Conservation (phyloP, 2,329 filamentous ascomycete genomes). For the Pyricularia grisea region DNA sequence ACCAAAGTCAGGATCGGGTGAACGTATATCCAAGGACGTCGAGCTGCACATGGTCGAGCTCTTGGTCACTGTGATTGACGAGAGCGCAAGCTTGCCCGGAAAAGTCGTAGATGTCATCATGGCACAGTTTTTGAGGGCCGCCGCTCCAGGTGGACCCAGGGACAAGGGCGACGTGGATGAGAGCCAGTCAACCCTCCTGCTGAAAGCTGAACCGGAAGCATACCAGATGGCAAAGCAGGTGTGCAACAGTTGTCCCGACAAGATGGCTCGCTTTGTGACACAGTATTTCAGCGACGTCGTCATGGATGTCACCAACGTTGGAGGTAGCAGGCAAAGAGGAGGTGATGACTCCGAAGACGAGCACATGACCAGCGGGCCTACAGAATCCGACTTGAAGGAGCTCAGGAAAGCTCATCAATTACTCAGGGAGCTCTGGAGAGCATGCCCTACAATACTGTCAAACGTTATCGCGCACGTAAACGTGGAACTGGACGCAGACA, state of each 20-base stretch:
- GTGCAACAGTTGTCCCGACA: slow-evolving; percentile 80
- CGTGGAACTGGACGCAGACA: slow-evolving; percentile 84
- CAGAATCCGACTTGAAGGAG: slow-evolving; percentile 78
- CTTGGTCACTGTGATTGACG: slow-evolving; percentile 77
- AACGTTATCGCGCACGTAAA: slow-evolving; percentile 94
- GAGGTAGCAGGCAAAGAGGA: slow-evolving; percentile 41
- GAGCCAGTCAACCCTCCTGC: slow-evolving; percentile 72
- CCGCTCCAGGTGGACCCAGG: slow-evolving; percentile 58
- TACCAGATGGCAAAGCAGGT: slow-evolving; percentile 96
- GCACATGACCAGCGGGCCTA: slow-evolving; percentile 49
- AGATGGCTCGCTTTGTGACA: slow-evolving; percentile 89
- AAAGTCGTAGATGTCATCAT: slow-evolving; percentile 88
- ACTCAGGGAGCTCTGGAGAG: slow-evolving; percentile 87
- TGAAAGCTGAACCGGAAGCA: slow-evolving; percentile 81
- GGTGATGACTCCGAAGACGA: slow-evolving; percentile 57
- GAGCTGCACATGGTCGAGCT: slow-evolving; percentile 87
- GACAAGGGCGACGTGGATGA: slow-evolving; percentile 50
- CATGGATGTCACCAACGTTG: slow-evolving; percentile 66
- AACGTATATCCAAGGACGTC: slow-evolving; percentile 84
- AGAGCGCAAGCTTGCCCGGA: slow-evolving; percentile 65
- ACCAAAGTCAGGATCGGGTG: slow-evolving; percentile 63
- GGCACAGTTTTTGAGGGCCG: slow-evolving; percentile 87
- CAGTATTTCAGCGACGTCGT: slow-evolving; percentile 98
- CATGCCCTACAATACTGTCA: slow-evolving; percentile 76
- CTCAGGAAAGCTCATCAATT: slow-evolving; percentile 82